Evolutionary conservation across 75 land plant genomes (phyloP).

Genomic region (Cupressus sempervirens): DNA sequence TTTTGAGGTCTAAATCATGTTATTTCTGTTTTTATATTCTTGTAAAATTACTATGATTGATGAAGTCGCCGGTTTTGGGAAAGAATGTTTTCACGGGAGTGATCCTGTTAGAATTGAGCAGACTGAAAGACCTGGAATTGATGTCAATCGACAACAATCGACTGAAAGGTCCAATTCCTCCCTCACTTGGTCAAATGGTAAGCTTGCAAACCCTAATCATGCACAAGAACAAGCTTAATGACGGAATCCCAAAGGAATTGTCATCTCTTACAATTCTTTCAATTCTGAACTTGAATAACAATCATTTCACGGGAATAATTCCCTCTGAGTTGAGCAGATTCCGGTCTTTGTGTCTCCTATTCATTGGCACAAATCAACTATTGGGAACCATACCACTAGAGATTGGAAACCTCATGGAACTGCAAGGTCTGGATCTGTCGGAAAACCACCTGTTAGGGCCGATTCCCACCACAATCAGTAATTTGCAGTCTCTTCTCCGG

Average conservation of each 20-base stretch:
- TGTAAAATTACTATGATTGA: too few species aligned
- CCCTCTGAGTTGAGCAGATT: constrained; percentile 32
- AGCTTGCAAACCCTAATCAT: constrained; percentile 44
- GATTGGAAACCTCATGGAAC: constrained; percentile 30
- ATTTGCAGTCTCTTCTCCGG: constrained; percentile 46
- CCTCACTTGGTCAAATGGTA: constrained; percentile 29
- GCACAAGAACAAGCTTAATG: constrained; percentile 46
- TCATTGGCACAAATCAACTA: constrained; percentile 39
- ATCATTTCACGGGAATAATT: constrained; percentile 45
- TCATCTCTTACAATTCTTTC: constrained; percentile 23
- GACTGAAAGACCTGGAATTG: constrained; percentile 27
- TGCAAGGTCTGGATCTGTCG: constrained; percentile 62
- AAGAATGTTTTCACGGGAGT: constrained; percentile 37
- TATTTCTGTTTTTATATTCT: too few species aligned
- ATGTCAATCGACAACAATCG: constrained; percentile 57
- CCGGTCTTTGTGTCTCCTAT: constrained; percentile 23
- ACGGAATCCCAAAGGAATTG: constrained; percentile 27
- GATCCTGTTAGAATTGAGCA: constrained; percentile 42
- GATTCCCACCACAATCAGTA: constrained; percentile 46
- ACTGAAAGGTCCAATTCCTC: constrained; percentile 45
- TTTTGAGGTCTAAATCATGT: too few species aligned
- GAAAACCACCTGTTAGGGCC: constrained; percentile 47
- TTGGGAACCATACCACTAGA: constrained; percentile 49
- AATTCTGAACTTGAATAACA: constrained; percentile 47
- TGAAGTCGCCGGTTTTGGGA: constrained; percentile 37